These are phyloP conservation scores for Polysphondylium violaceum DNA, from an alignment of 78 protist genomes.

Conservation along the genomic window DNA sequence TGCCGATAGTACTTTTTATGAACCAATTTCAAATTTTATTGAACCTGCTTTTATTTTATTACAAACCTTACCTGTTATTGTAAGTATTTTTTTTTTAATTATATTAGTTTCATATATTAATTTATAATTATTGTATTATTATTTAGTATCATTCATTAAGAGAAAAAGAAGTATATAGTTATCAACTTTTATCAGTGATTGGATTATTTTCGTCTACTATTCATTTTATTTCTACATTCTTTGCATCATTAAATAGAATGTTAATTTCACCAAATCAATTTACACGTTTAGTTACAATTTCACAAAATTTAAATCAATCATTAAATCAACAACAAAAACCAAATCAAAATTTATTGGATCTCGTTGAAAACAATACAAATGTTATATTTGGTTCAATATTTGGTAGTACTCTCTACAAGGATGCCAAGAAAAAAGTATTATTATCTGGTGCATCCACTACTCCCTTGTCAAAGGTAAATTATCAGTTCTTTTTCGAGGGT, in stretches of 20 bases:
- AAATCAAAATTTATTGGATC: slow-evolving; percentile 23
- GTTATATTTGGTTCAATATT: slow-evolving; percentile 39
- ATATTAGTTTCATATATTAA: not conserved
- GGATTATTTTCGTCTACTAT: slow-evolving; percentile 36
- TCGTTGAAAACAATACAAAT: slow-evolving; percentile 42
- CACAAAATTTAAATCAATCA: not conserved
- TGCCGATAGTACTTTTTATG: not conserved
- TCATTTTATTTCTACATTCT: slow-evolving; percentile 47
- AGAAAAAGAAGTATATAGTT: slow-evolving; percentile 2
- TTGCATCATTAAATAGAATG: slow-evolving; percentile 5
- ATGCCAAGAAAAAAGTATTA: slow-evolving; percentile 34
- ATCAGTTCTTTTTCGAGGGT: slow-evolving; percentile 21
- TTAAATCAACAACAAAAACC: not conserved
- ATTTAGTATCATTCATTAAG: slow-evolving; percentile 56
- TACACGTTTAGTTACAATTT: not conserved
- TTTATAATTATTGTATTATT: not conserved
- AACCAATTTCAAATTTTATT: slow-evolving; percentile 23
- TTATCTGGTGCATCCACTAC: not conserved
- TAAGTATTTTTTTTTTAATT: no score
- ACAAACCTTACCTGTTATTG: slow-evolving; percentile 39
- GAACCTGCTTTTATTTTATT: slow-evolving; percentile 37
- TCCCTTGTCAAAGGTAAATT: not conserved
- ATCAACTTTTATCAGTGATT: slow-evolving; percentile 1
- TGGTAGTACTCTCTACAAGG: slow-evolving; percentile 54
- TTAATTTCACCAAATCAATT: slow-evolving; percentile 4